Percentiles rank a stretch among this genome's conserved stretches.
phyloP scores from a whole-genome alignment of 257 asterid genomes.

The Lycium barbarum region DNA sequence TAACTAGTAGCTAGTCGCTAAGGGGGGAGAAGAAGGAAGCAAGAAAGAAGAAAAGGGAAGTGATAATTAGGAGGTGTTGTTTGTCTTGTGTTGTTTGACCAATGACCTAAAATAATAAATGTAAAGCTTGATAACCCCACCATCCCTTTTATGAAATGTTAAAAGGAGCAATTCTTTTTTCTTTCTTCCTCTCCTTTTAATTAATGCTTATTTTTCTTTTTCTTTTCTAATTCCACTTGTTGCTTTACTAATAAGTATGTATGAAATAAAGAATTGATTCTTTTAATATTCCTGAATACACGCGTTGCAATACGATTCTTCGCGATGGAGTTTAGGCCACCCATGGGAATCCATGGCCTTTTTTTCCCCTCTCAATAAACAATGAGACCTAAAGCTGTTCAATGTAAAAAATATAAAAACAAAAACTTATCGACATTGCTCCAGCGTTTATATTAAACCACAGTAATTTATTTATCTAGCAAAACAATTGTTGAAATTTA shows the following conservation, averaged over 20 bases:
- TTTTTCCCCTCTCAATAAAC: neutral
- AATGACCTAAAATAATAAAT: conserved; percentile 31
- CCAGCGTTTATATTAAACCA: neutral
- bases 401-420: too few species aligned
- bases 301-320: neutral
- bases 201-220: neutral
- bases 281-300: neutral
- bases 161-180: neutral
- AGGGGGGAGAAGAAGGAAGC: neutral
- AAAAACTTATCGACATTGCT: neutral
- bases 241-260: conserved; percentile 22
- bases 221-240: neutral
- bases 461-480: neutral
- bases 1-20: neutral
- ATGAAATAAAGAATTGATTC: conserved; percentile 11
- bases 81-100: conserved; percentile 50
- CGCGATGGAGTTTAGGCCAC: neutral
- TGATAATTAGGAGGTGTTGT: neutral
- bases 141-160: conserved; percentile 43
- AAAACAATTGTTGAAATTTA: too few species aligned
- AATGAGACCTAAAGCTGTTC: neutral
- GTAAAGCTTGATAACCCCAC: conserved; percentile 45
- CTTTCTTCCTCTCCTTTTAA: neutral
- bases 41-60: neutral
- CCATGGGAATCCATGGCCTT: neutral